Conservation (phyloP, 75 land plant species). For the Cupressus sempervirens region DNA sequence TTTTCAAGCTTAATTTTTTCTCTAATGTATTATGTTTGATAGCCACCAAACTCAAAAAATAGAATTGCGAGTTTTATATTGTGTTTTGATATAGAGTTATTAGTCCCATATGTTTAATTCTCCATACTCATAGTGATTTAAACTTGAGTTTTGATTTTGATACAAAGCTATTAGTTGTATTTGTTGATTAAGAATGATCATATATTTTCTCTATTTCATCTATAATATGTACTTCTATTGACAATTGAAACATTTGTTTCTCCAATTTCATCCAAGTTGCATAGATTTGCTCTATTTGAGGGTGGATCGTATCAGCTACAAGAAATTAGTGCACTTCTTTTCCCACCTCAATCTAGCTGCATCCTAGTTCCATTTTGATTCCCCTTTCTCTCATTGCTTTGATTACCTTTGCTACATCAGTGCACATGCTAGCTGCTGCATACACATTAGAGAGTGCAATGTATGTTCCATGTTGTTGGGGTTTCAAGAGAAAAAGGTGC, state of each 20-base stretch:
- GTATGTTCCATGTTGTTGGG: constrained; percentile 41
- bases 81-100: too few relatives aligned
- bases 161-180: too few relatives aligned
- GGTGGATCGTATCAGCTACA: constrained; percentile 42
- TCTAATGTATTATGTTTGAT: too few relatives aligned
- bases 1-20: too few relatives aligned
- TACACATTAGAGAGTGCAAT: constrained; percentile 48
- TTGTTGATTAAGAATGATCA: too few relatives aligned
- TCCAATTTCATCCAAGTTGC: constrained; percentile 38
- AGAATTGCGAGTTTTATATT: too few relatives aligned
- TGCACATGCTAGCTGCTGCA: constrained; percentile 41
- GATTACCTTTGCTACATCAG: constrained; percentile 39
- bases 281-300: constrained; percentile 35
- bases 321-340: constrained; percentile 45
- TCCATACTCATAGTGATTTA: too few relatives aligned
- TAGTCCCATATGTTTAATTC: too few relatives aligned
- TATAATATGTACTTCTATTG: too few relatives aligned
- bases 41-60: too few relatives aligned
- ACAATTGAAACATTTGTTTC: constrained; percentile 19
- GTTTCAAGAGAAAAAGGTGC: constrained; percentile 35
- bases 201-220: too few relatives aligned
- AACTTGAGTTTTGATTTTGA: too few relatives aligned
- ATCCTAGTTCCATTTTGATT: constrained; percentile 43
- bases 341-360: constrained; percentile 54
- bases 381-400: constrained; percentile 30